Conservation (phyloP, 257 asterid genomes). For the Rubia yunnanensis region DNA sequence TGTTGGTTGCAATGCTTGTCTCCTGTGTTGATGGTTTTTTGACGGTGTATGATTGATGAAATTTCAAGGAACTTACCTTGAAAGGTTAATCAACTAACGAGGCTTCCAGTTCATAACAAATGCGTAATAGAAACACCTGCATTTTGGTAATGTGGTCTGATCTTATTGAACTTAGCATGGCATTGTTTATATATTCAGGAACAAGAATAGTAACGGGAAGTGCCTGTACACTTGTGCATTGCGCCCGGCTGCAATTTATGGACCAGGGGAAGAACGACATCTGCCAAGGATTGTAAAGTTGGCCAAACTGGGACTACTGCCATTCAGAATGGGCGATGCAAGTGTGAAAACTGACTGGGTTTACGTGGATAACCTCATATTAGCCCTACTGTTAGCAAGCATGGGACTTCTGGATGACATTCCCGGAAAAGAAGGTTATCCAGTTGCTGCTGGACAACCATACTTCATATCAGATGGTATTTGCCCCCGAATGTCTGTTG, state of each 20-base stretch:
- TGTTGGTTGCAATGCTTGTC: background rate
- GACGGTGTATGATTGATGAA: background rate
- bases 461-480: conserved; percentile 95
- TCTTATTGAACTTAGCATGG: background rate
- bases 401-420: conserved; percentile 93
- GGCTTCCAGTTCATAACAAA: background rate
- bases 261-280: conserved; percentile 98
- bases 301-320: conserved; percentile 79
- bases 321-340: conserved; percentile 51
- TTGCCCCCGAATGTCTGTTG: background rate
- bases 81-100: background rate
- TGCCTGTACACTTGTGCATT: conserved; percentile 73
- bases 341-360: conserved; percentile 90
- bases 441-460: conserved; percentile 90
- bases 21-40: background rate
- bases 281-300: conserved; percentile 69
- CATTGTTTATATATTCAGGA: conserved; percentile 4
- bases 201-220: conserved; percentile 53
- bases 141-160: background rate
- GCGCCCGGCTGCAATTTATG: conserved; percentile 97
- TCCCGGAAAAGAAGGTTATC: conserved; percentile 71
- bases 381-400: conserved; percentile 82
- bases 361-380: conserved; percentile 71
- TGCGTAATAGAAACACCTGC: background rate
- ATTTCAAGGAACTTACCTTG: background rate